Percentiles rank a stretch among this genome's conserved stretches.
phyloP scores from a whole-genome alignment of 139 green algal species.

The Astrephomene gubernaculifera region DNA sequence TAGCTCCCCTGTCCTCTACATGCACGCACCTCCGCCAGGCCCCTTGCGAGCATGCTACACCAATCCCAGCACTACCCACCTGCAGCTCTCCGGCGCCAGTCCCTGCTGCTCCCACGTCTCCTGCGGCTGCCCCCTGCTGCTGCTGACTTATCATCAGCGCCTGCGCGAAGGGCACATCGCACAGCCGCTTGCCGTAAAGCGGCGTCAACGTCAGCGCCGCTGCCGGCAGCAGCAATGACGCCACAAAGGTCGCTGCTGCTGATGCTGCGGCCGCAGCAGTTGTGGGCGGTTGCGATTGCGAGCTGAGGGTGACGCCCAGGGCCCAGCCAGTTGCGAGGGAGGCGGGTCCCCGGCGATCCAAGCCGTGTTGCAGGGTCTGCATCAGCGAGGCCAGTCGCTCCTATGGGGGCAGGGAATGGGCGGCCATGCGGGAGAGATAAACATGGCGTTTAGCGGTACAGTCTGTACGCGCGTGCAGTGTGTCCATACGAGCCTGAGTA shows the following conservation, averaged over 20 bases:
- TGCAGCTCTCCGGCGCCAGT: neutral
- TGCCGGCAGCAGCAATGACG: conserved; percentile 38
- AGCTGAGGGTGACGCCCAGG: neutral
- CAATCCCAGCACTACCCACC: no score
- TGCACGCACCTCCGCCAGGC: no score
- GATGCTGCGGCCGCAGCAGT: neutral
- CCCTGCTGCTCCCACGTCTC: no score
- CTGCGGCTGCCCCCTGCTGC: neutral
- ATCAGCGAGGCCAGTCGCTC: neutral
- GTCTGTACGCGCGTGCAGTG: no score
- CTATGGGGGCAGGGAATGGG: neutral
- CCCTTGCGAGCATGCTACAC: no score
- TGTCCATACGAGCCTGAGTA: no score
- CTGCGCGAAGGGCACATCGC: conserved; percentile 51
- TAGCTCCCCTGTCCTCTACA: no score
- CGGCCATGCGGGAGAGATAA: neutral
- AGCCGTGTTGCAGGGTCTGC: neutral
- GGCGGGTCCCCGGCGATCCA: conserved; percentile 11
- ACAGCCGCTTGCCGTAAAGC: conserved; percentile 61
- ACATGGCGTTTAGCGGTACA: neutral
- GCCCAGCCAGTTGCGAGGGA: neutral
- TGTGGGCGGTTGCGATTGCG: neutral
- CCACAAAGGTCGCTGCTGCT: neutral
- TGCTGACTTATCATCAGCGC: no score
- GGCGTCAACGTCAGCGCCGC: conserved; percentile 48